Conservation (phyloP, 2,329 filamentous ascomycete genomes). For the Fusarium sp. region DNA sequence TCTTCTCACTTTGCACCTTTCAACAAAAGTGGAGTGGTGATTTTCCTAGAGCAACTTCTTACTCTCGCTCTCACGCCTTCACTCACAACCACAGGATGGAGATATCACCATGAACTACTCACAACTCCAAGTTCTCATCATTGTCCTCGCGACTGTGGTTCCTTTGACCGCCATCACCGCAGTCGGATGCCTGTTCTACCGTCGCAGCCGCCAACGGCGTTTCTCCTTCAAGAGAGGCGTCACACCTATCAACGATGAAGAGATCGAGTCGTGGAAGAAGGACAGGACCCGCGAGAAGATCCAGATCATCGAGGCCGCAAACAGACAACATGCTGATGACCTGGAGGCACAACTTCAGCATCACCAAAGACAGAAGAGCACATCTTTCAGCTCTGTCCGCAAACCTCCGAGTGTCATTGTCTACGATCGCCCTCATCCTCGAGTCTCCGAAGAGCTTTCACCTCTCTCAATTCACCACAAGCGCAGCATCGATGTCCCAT, state of each 20-base stretch:
- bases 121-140: slow-evolving; percentile 59
- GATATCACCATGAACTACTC: slow-evolving; percentile 43
- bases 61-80: slow-evolving; percentile 4
- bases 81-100: slow-evolving; percentile 38
- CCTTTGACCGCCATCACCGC: slow-evolving; percentile 56
- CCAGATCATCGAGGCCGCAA: slow-evolving; percentile 40
- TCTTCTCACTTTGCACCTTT: slow-evolving; percentile 13
- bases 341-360: slow-evolving; percentile 30
- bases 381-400: slow-evolving; percentile 53
- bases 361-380: slow-evolving; percentile 49
- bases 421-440: slow-evolving; percentile 57
- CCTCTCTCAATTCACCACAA: slow-evolving; percentile 52
- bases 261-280: slow-evolving; percentile 73
- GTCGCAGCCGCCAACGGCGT: slow-evolving; percentile 54
- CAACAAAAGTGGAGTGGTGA: neutral
- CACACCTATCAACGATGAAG: slow-evolving; percentile 73
- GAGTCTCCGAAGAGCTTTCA: slow-evolving; percentile 50
- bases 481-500: slow-evolving; percentile 61
- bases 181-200: slow-evolving; percentile 54
- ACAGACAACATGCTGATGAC: slow-evolving; percentile 13
- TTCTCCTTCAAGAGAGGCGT: slow-evolving; percentile 66
- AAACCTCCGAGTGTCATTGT: slow-evolving; percentile 68
- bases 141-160: slow-evolving; percentile 65
- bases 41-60: neutral
- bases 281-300: slow-evolving; percentile 52